A percentile compares a stretch with the other conserved stretches of the same genome.
Conservation (phyloP, 1,284 basidiomycete species). For the Moesziomyces aphidis region DNA sequence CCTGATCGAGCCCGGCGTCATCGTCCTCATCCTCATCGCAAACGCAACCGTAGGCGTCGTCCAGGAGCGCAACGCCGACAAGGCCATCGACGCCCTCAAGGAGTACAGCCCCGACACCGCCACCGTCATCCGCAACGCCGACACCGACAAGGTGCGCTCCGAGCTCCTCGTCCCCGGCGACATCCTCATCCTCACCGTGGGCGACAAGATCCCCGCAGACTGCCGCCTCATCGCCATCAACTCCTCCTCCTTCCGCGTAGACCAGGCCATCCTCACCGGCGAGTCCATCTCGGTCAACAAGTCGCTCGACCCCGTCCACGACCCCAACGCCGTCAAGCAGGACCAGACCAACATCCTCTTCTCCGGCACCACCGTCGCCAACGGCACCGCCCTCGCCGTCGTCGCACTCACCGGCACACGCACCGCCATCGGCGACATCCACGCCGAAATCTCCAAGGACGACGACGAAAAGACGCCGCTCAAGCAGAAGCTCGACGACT, state of each 20-base stretch:
- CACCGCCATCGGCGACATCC: constrained; percentile 66
- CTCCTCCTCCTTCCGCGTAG: constrained; percentile 61
- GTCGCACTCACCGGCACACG: constrained; percentile 59
- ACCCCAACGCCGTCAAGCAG: constrained; percentile 64
- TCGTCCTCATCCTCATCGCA: constrained; percentile 66
- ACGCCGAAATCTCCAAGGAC: constrained; percentile 63
- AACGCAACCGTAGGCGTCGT: constrained; percentile 67
- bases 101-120: constrained; percentile 65
- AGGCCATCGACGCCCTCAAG: constrained; percentile 66
- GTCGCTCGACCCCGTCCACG: constrained; percentile 45
- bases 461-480: constrained; percentile 65
- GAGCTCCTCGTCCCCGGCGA: constrained; percentile 65
- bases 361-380: constrained; percentile 64
- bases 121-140: constrained; percentile 57
- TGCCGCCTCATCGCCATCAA: constrained; percentile 63
- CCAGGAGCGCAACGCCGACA: constrained; percentile 66
- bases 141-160: constrained; percentile 48
- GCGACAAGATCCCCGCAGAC: constrained; percentile 67
- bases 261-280: constrained; percentile 67
- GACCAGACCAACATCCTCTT: constrained; percentile 68
- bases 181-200: constrained; percentile 62
- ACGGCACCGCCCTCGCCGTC: constrained; percentile 60
- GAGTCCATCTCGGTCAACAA: constrained; percentile 66
- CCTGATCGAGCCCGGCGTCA: constrained; percentile 66
- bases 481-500: constrained; percentile 67